Evolutionary conservation across 2,329 filamentous ascomycete genomes (phyloP).

Genomic region (Madurella mycetomatis): DNA sequence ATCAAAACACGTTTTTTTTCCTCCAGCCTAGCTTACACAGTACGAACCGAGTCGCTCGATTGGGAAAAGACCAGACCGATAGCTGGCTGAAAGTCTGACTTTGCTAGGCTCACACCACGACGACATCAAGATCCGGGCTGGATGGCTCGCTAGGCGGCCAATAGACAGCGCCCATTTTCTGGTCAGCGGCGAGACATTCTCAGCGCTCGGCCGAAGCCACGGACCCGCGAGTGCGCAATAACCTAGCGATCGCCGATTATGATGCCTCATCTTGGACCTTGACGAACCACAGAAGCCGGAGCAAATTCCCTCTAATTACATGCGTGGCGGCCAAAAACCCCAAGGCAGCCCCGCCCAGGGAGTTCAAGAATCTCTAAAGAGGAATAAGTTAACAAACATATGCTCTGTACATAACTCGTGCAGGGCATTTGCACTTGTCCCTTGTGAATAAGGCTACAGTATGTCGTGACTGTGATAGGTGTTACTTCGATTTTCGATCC

Average conservation of each 20-base stretch:
- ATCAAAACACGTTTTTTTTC: constrained; percentile 5
- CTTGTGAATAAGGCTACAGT: no score
- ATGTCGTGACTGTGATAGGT: no score
- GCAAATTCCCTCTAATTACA: background rate
- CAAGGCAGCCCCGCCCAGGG: no score
- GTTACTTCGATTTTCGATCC: no score
- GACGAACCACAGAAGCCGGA: background rate
- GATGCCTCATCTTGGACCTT: background rate
- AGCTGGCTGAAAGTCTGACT: background rate
- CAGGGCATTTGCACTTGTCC: no score
- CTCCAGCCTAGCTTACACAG: constrained; percentile 5
- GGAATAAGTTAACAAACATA: no score
- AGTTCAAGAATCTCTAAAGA: no score
- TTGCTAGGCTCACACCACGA: constrained; percentile 8
- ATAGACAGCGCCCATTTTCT: background rate
- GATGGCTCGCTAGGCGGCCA: constrained; percentile 10
- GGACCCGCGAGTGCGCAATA: no score
- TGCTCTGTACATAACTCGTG: no score
- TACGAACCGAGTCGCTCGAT: background rate
- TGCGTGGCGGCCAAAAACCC: no score
- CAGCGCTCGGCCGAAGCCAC: no score
- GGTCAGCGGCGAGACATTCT: background rate
- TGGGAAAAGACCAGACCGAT: constrained; percentile 5
- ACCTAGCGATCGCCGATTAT: background rate
- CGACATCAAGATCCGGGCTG: constrained; percentile 1